Base-by-base conservation (phyloP, 2,329 filamentous ascomycete genomes). In the Talaromyces pinophilus region DNA sequence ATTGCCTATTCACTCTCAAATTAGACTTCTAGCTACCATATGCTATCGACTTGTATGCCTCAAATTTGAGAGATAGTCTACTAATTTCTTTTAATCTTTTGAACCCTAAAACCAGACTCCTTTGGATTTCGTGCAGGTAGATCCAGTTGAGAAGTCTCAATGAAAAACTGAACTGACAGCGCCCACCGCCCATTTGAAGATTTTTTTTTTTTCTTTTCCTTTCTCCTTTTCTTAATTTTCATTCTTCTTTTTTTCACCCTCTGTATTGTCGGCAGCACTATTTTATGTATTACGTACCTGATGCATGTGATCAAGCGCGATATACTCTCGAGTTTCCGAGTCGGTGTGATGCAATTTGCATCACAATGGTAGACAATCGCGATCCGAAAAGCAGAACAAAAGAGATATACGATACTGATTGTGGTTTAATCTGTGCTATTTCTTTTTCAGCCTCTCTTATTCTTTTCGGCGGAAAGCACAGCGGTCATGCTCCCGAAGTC, bases 301-400 rank as follows among this genome's bases (percentile, higher is more conserved):
- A 22, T 35, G 52, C 52, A 55, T 55, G 30, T 55, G 25, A 54
- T 22, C n/a, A 35, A 19, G 22, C 15, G 5, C 17, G 8, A 55
- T 22, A 55, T 19, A 6, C 10, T 55, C 11, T 55, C 19, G 15
- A 33, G 15, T 4, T n/a, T 30, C n/a, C 6, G 13, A 35, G 52
- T 55, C 52, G 52, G 52, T 55, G 52, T 55, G n/a, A 35, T 55
- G 30, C 48, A 19, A 54, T 35, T 38, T 55, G 28, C 52, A 55
- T 55, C n/a, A 19, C 30, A 55, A 38, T 54, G 50, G 52, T 55
- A 8, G 8, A 38, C 52, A 55, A n/a, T 54, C 28, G 50, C 28
- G 50, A 54, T 54, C 8, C 28, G 50, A 17, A 30, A 13, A 52
- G 48, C 25, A 52, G 25, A 28, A 30, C 25, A 52, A 17, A 8